Base-by-base conservation (phyloP, 2,329 filamentous ascomycete species). In the Zopfia rhizophila region DNA sequence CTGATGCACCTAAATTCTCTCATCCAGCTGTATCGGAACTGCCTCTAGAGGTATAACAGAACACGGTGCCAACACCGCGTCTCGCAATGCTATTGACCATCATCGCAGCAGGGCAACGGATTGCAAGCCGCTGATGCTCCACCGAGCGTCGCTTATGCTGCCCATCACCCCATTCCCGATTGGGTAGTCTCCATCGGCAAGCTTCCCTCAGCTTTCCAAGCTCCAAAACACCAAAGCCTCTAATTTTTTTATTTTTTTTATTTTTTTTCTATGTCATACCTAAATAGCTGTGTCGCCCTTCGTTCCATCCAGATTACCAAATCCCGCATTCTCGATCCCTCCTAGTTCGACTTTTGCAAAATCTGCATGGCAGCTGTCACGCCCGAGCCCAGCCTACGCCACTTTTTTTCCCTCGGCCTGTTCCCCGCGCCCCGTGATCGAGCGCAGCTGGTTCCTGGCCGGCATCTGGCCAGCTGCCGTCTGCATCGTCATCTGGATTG, bases 381-480 rank as follows among this genome's bases (percentile, higher is more conserved):
- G 13, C 23, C 16, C 18, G n/a, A n/a, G n/a, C n/a, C n/a, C n/a
- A n/a, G n/a, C n/a, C 30, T 10, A 36, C 38, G 38, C 45, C 45
- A 42, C 45, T 35, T 12, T 17, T 46, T 12, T 31, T n/a, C n/a
- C n/a, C n/a, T n/a, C n/a, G 23, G 38, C 27, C 4, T 33, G 13
- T 41, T 19, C 38, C 38, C 38, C 38, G 38, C 28, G 38, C 38
- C 37, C 28, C 35, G 35, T 38, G 35, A 38, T 25, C 35, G 18
- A 16, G 14, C 27, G 16, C 38, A 23, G 7, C n/a, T 33, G 4
- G 37, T 32, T 41, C 50, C 56, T 63, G 56, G 55, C 58, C 40
- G 50, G 18, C 52, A 38, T 49, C 45, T 37, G 33, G 47, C 55
- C 54, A 54, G 32, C 45, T 39, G 53, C 32, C n/a, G n/a, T n/a